phyloP scores from a whole-genome alignment of 1,284 basidiomycete species.

The Apiotrichum mycotoxinovorans region DNA sequence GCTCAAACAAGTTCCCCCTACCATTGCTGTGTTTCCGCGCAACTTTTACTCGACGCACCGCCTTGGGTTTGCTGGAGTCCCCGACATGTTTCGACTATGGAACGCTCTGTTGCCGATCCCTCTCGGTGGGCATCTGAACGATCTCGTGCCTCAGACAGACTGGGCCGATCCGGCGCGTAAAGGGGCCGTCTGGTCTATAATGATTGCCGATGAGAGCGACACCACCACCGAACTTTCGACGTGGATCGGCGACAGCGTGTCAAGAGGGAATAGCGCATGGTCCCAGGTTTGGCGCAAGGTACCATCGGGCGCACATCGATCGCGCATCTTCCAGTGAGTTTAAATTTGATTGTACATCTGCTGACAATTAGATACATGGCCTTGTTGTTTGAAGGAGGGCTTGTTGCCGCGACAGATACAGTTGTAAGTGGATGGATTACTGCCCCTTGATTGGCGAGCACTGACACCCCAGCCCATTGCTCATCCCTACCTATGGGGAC shows the following conservation, averaged over 20 bases:
- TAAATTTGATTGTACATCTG: background rate
- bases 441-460: too few species aligned
- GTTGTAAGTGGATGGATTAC: slow-evolving; percentile 19
- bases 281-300: slow-evolving; percentile 31
- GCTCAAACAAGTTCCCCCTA: slow-evolving; percentile 13
- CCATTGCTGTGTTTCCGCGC: slow-evolving; percentile 5
- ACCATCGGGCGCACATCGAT: slow-evolving; percentile 24
- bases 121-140: background rate
- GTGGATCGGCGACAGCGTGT: slow-evolving; percentile 28
- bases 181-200: slow-evolving; percentile 26
- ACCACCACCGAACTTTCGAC: slow-evolving; percentile 23
- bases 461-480: slow-evolving; percentile 29
- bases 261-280: slow-evolving; percentile 6
- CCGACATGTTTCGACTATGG: slow-evolving; percentile 31
- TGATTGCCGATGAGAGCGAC: slow-evolving; percentile 26
- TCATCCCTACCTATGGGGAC: slow-evolving; percentile 37
- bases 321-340: slow-evolving; percentile 35
- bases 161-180: slow-evolving; percentile 16
- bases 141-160: slow-evolving; percentile 13
- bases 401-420: slow-evolving; percentile 41
- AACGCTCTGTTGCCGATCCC: slow-evolving; percentile 22
- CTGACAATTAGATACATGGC: slow-evolving; percentile 28
- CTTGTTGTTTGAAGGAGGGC: slow-evolving; percentile 36
- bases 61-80: slow-evolving; percentile 21
- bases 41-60: slow-evolving; percentile 19